Evolutionary conservation across 2,329 filamentous ascomycete genomes (phyloP), one percentile per base, ranked within the genome.

Genomic region (Aspergillus ruber): DNA sequence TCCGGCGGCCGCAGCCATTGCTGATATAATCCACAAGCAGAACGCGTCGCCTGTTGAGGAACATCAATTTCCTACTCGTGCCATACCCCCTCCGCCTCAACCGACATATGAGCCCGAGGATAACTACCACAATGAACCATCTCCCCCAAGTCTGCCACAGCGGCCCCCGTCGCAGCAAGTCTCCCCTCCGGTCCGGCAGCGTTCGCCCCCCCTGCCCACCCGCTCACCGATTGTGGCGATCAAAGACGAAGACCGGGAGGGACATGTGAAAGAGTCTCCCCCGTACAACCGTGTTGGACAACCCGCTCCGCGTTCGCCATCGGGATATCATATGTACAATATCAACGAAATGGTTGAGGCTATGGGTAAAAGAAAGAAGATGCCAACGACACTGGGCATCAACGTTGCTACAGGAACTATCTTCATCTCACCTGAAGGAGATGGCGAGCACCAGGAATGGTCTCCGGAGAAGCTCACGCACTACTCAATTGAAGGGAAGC

Each of bases 341-440:
- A 90, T 97, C 60, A 95, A 90, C 64, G 91, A 97, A 70, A 95
- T 95, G 86, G 82, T 95, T 4, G 91, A 90, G n/a, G 83, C 93
- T 40, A 90, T 95, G 82, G 91, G 91, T 48, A 95, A 95, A 74
- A 86, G 88, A 61, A 95, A 95, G 76, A 97, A 97, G 73, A 93
- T 96, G 88, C 90, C 91, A 1, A 95, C 90, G n/a, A 95, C 88
- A 0, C 70, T 97, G 33, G 91, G 91, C n/a, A 85, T 97, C 62
- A 96, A 97, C 64, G 76, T 93, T 47, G 84, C 85, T 42, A 94
- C 88, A 13, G 90, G 90, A 35, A 81, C 85, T 27, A 94, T 98
- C 56, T 83, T 95, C 69, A 88, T 98, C 58, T 87, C 90, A 0
- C 90, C 91, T 0, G 91, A 88, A 43, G 79, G 83, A 52, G 89